Evolutionary conservation across 1,139 yeast genomes (phyloP).

Genomic region (Nakaseomyces kungkrabaensis): DNA sequence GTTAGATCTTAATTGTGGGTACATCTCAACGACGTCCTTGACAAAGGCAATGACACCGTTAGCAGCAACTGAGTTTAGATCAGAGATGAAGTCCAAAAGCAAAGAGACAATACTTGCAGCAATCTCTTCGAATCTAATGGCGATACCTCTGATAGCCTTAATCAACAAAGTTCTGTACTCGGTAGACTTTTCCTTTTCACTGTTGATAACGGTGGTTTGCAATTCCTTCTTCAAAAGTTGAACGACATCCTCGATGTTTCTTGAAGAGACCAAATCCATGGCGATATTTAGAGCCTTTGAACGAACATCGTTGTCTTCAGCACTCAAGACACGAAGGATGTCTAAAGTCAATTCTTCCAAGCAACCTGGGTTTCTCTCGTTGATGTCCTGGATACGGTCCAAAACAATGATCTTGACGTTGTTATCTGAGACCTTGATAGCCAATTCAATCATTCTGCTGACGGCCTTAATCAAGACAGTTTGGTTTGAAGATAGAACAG

Average conservation of each 20-base stretch:
- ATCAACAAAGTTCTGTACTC: conserved; percentile 88
- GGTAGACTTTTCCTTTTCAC: conserved; percentile 49
- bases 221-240: conserved; percentile 87
- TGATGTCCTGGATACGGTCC: conserved; percentile 73
- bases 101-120: conserved; percentile 87
- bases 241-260: conserved; percentile 92
- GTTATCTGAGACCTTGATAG: conserved; percentile 85
- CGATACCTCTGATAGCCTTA: conserved; percentile 81
- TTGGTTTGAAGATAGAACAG: conserved; percentile 61
- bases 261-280: conserved; percentile 65
- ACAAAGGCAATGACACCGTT: conserved; percentile 80
- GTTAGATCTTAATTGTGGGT: conserved; percentile 65
- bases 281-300: conserved; percentile 78
- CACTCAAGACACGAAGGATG: conserved; percentile 69
- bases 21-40: conserved; percentile 88
- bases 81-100: conserved; percentile 76
- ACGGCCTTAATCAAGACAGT: conserved; percentile 67
- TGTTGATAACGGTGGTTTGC: conserved; percentile 59
- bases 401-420: conserved; percentile 87
- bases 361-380: conserved; percentile 68
- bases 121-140: conserved; percentile 79
- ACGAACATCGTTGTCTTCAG: conserved; percentile 89
- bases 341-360: conserved; percentile 82
- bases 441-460: conserved; percentile 74
- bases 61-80: conserved; percentile 77